These are phyloP conservation scores for Raffaelea ambrosiae DNA, from an alignment of 2,329 filamentous ascomycete genomes.

Conservation along the genomic window DNA sequence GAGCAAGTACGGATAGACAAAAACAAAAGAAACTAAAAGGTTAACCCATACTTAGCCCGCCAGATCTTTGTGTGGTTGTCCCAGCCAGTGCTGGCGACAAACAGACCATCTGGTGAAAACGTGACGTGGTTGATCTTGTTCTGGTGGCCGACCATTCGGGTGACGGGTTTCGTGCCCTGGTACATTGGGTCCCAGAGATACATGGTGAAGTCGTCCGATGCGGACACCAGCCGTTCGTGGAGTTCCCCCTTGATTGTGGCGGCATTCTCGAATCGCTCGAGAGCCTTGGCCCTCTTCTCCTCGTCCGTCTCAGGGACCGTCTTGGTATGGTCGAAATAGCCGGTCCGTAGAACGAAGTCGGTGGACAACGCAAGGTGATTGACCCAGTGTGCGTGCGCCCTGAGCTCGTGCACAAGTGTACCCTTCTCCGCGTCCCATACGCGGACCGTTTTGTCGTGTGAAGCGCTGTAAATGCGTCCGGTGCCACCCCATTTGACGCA, in stretches of 20 bases:
- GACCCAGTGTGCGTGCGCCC: conserved; percentile 78
- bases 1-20: not conserved
- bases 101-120: conserved; percentile 81
- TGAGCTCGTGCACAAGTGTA: conserved; percentile 67
- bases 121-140: conserved; percentile 95
- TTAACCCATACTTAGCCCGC: conserved; percentile 68
- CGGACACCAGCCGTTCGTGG: conserved; percentile 78
- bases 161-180: conserved; percentile 70
- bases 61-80: conserved; percentile 95
- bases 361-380: conserved; percentile 92
- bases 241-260: conserved; percentile 68
- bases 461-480: conserved; percentile 72
- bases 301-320: conserved; percentile 58
- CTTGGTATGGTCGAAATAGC: conserved; percentile 75
- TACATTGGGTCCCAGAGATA: conserved; percentile 83
- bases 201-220: conserved; percentile 86
- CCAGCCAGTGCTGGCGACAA: conserved; percentile 83
- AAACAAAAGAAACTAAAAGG: no score
- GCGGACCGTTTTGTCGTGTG: conserved; percentile 86
- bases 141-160: conserved; percentile 86
- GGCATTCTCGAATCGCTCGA: conserved; percentile 76
- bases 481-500: conserved; percentile 95
- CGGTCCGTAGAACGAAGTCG: conserved; percentile 79
- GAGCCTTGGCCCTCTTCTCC: conserved; percentile 66
- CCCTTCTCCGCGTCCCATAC: conserved; percentile 80